Conservation (phyloP, 1,139 yeast species). For the Hyphopichia fennica region DNA sequence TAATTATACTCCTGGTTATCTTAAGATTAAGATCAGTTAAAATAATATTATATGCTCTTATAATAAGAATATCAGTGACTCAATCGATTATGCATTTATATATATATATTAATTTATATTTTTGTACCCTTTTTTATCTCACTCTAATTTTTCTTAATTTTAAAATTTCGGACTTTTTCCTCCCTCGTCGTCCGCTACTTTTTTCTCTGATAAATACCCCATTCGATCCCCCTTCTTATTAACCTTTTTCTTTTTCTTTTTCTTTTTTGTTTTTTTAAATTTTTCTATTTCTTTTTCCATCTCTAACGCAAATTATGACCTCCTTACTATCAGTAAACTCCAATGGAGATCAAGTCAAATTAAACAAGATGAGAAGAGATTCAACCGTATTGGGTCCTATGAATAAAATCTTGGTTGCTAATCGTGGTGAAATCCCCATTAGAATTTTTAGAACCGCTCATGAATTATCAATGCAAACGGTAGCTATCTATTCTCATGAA, state of each 20-base stretch:
- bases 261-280: not conserved
- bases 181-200: not conserved
- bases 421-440: constrained; percentile 92
- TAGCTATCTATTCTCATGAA: constrained; percentile 95
- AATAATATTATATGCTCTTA: no score
- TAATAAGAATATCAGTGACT: no score
- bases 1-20: no score
- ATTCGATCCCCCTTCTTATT: not conserved
- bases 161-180: not conserved
- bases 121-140: not conserved
- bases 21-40: no score
- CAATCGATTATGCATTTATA: no score
- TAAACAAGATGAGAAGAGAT: constrained; percentile 59
- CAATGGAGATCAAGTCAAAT: constrained; percentile 21
- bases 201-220: not conserved
- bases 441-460: constrained; percentile 96
- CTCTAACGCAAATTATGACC: constrained; percentile 11
- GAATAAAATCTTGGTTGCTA: constrained; percentile 85
- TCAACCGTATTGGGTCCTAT: constrained; percentile 62
- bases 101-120: no score
- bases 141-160: not conserved
- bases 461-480: constrained; percentile 96
- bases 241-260: not conserved
- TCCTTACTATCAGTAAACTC: constrained; percentile 14
- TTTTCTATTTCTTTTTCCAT: not conserved